Base-by-base conservation (phyloP, 78 protist genomes). In the Chrysochromulina parva region DNA sequence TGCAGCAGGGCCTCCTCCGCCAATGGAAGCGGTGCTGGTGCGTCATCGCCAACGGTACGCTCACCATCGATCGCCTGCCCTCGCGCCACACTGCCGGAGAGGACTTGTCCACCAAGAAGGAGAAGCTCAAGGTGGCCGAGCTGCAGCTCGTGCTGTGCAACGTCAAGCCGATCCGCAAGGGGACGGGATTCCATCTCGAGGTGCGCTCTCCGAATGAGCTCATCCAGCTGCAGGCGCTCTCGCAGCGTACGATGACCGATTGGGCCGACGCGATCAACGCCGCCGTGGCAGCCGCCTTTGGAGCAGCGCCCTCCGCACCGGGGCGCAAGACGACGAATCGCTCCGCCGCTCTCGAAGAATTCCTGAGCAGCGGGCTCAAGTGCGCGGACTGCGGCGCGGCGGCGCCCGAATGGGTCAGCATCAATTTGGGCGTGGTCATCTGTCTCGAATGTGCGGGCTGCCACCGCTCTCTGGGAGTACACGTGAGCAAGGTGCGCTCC, bases 311-410 rank as follows among this genome's bases (percentile, higher is more conserved):
- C 69, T 6, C 17, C 28, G 69, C 69, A 5, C 69, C 69, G 69
- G 24, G 28, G 26, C 3, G 24, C 7, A 62, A 6, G 69, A 6
- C 16, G 38, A 38, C 38, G 38, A 38, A 38, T 38, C 38, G 38
- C 38, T 38, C 38, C 0, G 38, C 38, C 38, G 38, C 38, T 38
- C 38, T 38, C 38, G 38, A 38, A 38, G 38, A 38, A 38, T 38
- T 38, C 38, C 38, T 38, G 38, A 38, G 38, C 38, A 38, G 38
- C 38, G 38, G 38, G 38, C 38, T 38, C 38, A 38, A 38, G 38
- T 69, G 78, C 50, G 78, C 78, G 50, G 78, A 69, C 78, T 69
- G 78, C 50, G 78, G 78, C 78, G 78, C 78, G 50, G 54, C 53
- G 24, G n/a, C 50, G n/a, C n/a, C 78, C 78, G 78, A 69, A 50